A percentile compares a stretch with the other conserved stretches of the same genome.
phyloP scores from a whole-genome alignment of 345 rosid species.

The Rhizophora mangle region DNA sequence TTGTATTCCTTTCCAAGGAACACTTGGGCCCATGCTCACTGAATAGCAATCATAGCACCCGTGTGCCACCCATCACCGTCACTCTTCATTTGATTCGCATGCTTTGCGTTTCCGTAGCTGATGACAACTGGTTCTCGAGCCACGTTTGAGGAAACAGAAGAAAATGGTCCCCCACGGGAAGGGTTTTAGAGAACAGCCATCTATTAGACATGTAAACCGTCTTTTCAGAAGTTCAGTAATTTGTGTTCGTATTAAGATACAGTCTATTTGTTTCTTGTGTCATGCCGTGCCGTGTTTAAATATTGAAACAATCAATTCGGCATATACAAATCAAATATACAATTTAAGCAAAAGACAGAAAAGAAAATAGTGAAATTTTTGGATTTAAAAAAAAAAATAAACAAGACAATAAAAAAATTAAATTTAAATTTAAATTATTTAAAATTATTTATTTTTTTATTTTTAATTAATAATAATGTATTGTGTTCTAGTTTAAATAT shows the following conservation, averaged over 20 bases:
- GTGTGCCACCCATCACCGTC: constrained; percentile 15
- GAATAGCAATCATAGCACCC: constrained; percentile 5
- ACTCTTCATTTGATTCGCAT: constrained; percentile 11
- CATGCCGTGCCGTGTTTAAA: too few relatives aligned
- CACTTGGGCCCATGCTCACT: constrained; percentile 11
- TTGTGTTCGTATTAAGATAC: neutral
- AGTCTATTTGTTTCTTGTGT: neutral
- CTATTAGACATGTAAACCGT: neutral
- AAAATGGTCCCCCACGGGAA: constrained; percentile 21
- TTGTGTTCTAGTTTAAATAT: too few relatives aligned
- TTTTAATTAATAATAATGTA: too few relatives aligned
- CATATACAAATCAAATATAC: neutral
- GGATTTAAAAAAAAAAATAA: too few relatives aligned
- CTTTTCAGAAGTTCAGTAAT: neutral
- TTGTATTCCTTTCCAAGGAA: constrained; percentile 6
- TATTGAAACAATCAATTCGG: neutral
- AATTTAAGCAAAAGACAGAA: neutral
- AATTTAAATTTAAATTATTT: too few relatives aligned
- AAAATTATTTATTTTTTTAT: too few relatives aligned
- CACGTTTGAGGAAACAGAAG: constrained; percentile 16
- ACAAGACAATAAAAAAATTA: too few relatives aligned
- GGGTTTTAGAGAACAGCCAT: neutral
- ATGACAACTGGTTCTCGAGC: constrained; percentile 13
- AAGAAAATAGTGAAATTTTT: neutral
- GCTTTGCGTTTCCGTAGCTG: constrained; percentile 5